Evolutionary conservation across 2,329 filamentous ascomycete species (phyloP).

Genomic region (Fusarium duplospermum): DNA sequence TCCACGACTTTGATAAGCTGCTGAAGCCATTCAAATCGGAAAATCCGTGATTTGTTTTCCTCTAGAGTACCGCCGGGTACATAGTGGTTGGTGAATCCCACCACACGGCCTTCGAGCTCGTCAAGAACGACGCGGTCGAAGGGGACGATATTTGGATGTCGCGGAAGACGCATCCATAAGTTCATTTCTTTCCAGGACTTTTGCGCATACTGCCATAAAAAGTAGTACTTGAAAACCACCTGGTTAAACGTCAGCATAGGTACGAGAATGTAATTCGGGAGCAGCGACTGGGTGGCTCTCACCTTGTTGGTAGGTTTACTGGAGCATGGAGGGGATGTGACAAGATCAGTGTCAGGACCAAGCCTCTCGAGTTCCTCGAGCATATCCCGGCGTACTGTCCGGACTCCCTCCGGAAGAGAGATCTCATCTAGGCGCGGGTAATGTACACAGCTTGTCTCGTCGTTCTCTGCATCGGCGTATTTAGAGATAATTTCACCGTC

Average conservation of each 20-base stretch:
- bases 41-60: slow-evolving; percentile 44
- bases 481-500: slow-evolving; percentile 37
- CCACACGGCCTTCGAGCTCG: slow-evolving; percentile 43
- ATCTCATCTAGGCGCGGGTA: slow-evolving; percentile 42
- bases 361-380: slow-evolving; percentile 46
- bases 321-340: slow-evolving; percentile 33
- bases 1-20: slow-evolving; percentile 49
- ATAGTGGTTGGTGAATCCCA: slow-evolving; percentile 51
- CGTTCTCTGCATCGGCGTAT: slow-evolving; percentile 40
- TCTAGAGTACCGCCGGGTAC: slow-evolving; percentile 48
- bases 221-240: slow-evolving; percentile 51
- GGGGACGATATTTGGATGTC: slow-evolving; percentile 49
- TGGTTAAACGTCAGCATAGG: background rate
- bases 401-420: slow-evolving; percentile 24
- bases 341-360: slow-evolving; percentile 43
- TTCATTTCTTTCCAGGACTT: slow-evolving; percentile 50
- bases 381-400: slow-evolving; percentile 34
- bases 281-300: background rate
- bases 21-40: slow-evolving; percentile 50
- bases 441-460: slow-evolving; percentile 41
- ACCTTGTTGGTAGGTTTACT: slow-evolving; percentile 20
- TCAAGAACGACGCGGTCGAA: slow-evolving; percentile 50
- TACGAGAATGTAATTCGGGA: background rate
- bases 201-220: slow-evolving; percentile 32
- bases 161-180: slow-evolving; percentile 48